Evolutionary conservation across 306 rosid species (phyloP).

Genomic region (Quercus aquifolioides): DNA sequence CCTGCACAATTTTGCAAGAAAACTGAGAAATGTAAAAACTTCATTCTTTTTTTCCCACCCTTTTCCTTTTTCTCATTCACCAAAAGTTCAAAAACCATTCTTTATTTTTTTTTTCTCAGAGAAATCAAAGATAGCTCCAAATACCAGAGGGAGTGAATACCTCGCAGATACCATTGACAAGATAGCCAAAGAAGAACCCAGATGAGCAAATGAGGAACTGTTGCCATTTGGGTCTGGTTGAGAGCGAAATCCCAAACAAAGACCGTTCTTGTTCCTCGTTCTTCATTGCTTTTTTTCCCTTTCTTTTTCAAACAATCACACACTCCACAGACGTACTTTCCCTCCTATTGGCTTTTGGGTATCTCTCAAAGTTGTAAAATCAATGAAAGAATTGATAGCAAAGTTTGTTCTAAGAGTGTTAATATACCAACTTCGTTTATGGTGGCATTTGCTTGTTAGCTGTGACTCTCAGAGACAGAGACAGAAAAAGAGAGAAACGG

Average conservation of each 20-base stretch:
- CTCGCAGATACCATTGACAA: constrained; percentile 94
- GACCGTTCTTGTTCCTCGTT: constrained; percentile 70
- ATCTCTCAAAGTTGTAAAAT: constrained; percentile 18
- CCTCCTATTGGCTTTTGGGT: not conserved
- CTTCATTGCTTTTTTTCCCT: constrained; percentile 43
- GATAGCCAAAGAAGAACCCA: constrained; percentile 96
- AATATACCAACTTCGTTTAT: not conserved
- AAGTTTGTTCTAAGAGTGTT: not conserved
- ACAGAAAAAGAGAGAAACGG: not conserved
- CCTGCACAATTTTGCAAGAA: not conserved
- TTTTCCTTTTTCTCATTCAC: not conserved
- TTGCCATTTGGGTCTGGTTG: constrained; percentile 79
- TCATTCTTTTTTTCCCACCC: not conserved
- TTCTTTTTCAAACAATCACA: not conserved
- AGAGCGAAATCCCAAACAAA: constrained; percentile 89
- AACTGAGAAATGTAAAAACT: not conserved
- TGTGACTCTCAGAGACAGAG: constrained; percentile 22
- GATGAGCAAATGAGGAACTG: constrained; percentile 91
- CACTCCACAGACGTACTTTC: not conserved
- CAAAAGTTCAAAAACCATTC: not conserved
- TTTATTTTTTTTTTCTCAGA: not conserved
- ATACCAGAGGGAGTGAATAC: constrained; percentile 32
- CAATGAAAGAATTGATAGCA: constrained; percentile 6
- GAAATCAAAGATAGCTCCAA: constrained; percentile 14
- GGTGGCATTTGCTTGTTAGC: constrained; percentile 45